Conservation (phyloP, 257 asterid genomes). For the Buddleja alternifolia region DNA sequence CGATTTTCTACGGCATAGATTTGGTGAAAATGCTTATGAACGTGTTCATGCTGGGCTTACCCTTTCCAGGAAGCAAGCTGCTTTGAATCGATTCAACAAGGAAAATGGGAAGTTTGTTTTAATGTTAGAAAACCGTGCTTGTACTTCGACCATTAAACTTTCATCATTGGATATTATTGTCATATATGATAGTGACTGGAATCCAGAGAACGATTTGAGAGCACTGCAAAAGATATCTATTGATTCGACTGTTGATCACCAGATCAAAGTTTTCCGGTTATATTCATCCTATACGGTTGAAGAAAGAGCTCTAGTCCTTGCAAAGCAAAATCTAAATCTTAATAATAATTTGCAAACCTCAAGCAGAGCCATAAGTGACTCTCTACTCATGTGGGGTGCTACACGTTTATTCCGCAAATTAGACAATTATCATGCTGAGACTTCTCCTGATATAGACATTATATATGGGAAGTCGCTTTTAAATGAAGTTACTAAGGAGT, state of each 20-base stretch:
- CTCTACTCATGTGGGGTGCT: constrained; percentile 89
- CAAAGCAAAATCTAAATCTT: constrained; percentile 57
- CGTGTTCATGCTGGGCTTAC: constrained; percentile 52
- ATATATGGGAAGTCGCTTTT: constrained; percentile 50
- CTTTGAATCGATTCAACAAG: constrained; percentile 67
- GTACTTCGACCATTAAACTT: constrained; percentile 60
- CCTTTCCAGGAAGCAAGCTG: constrained; percentile 67
- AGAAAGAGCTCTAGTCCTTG: constrained; percentile 69
- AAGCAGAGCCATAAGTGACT: constrained; percentile 48
- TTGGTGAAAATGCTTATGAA: constrained; percentile 71
- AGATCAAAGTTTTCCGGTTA: constrained; percentile 73
- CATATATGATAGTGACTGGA: constrained; percentile 75
- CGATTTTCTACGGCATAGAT: constrained; percentile 67
- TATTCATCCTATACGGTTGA: constrained; percentile 79
- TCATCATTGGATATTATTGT: constrained; percentile 62
- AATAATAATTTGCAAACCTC: constrained; percentile 50
- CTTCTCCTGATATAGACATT: constrained; percentile 34
- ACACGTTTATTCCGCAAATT: constrained; percentile 62
- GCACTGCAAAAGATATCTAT: constrained; percentile 65
- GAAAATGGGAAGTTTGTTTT: constrained; percentile 70
- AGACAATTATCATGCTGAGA: constrained; percentile 66
- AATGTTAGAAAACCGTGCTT: constrained; percentile 85
- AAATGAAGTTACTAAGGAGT: constrained; percentile 57
- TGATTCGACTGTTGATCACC: constrained; percentile 56
- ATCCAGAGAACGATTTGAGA: constrained; percentile 75